Conservation (phyloP, 139 green algal genomes). For the Closterium sp. region DNA sequence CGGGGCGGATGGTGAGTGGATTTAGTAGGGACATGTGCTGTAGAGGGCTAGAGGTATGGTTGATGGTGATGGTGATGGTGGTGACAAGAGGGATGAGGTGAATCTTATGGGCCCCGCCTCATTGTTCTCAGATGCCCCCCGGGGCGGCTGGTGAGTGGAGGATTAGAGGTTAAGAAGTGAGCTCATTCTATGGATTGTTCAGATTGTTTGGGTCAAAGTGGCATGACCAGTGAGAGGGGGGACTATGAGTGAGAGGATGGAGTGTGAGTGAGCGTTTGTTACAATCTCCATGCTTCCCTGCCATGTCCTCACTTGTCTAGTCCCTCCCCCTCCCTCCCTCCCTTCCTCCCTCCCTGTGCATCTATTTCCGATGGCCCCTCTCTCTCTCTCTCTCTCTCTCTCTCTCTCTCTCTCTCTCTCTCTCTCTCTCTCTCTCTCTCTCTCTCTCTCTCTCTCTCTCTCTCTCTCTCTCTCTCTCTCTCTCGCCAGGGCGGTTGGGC, state of each 20-base stretch:
- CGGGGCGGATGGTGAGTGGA: slow-evolving; percentile 48
- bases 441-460: neutral
- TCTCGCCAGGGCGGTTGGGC: slow-evolving; percentile 21
- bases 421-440: neutral
- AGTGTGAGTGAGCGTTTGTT: no score
- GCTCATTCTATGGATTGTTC: no score
- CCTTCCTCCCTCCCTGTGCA: neutral
- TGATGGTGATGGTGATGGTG: no score
- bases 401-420: neutral
- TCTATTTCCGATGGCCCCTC: neutral
- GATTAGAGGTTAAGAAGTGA: no score
- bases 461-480: neutral
- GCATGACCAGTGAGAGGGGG: no score
- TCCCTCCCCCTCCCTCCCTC: neutral
- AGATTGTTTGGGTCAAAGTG: no score
- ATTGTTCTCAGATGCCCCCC: slow-evolving; percentile 51
- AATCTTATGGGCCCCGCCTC: slow-evolving; percentile 49
- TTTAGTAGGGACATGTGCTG: neutral
- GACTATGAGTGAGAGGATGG: no score
- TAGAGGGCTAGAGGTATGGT: no score
- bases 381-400: neutral
- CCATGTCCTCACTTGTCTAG: neutral
- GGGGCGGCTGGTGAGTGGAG: slow-evolving; percentile 44
- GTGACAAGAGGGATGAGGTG: neutral
- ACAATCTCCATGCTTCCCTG: no score